Conservation (phyloP, 495 filamentous ascomycete genomes). For the Lepidopterella palustris region DNA sequence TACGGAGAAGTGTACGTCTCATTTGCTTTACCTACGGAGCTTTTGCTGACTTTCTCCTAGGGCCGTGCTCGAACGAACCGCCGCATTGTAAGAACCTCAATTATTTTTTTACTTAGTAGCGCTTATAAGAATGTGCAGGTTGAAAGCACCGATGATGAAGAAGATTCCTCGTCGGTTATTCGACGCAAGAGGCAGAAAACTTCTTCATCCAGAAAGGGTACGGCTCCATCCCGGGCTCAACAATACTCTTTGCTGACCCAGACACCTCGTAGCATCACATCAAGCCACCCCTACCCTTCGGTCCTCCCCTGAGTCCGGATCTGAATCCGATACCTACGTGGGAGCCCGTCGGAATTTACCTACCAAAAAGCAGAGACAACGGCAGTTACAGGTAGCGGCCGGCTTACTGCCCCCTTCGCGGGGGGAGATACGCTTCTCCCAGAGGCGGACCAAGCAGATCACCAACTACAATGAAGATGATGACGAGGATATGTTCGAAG, state of each 20-base stretch:
- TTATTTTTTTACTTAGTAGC: not conserved
- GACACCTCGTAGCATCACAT: conserved; percentile 53
- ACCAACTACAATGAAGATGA: conserved; percentile 83
- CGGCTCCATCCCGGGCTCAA: conserved; percentile 9
- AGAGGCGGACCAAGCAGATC: conserved; percentile 74
- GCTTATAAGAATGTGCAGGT: conserved; percentile 44
- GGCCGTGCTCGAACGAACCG: conserved; percentile 50
- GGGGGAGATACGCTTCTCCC: conserved; percentile 83
- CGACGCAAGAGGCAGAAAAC: conserved; percentile 43
- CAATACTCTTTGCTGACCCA: conserved; percentile 15
- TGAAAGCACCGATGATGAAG: conserved; percentile 65
- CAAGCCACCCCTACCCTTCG: conserved; percentile 52
- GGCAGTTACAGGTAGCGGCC: conserved; percentile 51
- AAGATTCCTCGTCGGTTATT: conserved; percentile 64
- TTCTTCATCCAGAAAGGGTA: conserved; percentile 34
- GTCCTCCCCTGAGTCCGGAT: conserved; percentile 54
- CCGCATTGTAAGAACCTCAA: conserved; percentile 39
- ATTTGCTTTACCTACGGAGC: not conserved
- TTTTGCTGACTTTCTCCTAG: conserved; percentile 26
- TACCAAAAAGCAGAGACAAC: conserved; percentile 66
- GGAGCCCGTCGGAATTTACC: conserved; percentile 58
- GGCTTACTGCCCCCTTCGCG: conserved; percentile 52
- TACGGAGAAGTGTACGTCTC: conserved; percentile 75
- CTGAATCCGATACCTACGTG: conserved; percentile 67
- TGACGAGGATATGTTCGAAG: conserved; percentile 43